Evolutionary conservation across 2,329 filamentous ascomycete species (phyloP).

Genomic region (Pseudocercospora vitis): DNA sequence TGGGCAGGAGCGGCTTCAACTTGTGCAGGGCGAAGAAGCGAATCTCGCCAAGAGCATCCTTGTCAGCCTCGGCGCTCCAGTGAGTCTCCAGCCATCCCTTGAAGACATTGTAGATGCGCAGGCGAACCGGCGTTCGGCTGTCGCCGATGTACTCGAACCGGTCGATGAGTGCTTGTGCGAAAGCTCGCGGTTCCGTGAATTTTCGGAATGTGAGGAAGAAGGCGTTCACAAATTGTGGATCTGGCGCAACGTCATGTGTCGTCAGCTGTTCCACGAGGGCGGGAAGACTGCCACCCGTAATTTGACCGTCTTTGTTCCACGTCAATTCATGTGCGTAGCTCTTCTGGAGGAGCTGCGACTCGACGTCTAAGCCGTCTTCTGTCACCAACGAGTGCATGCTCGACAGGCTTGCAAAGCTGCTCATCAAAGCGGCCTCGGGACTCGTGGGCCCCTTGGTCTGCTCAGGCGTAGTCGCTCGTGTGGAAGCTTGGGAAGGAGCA

Average conservation of each 20-base stretch:
- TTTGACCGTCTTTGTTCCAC: conserved; percentile 89
- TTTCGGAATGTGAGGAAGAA: conserved; percentile 96
- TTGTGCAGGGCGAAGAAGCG: conserved; percentile 75
- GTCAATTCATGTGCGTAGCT: conserved; percentile 90
- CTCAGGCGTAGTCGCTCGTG: conserved; percentile 84
- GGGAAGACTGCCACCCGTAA: conserved; percentile 87
- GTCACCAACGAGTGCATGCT: conserved; percentile 64
- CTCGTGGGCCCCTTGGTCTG: conserved; percentile 47
- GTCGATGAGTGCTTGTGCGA: conserved; percentile 81
- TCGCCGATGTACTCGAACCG: conserved; percentile 90
- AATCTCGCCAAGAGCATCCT: conserved; percentile 72
- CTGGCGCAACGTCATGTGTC: conserved; percentile 87
- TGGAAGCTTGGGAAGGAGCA: conserved; percentile 77
- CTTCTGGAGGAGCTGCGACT: conserved; percentile 82
- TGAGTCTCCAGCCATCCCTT: conserved; percentile 97
- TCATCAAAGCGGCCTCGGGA: conserved; percentile 53
- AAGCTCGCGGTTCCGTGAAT: conserved; percentile 77
- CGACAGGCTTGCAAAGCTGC: conserved; percentile 65
- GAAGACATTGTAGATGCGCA: conserved; percentile 93
- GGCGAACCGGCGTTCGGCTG: conserved; percentile 73
- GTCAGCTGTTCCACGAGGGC: conserved; percentile 94
- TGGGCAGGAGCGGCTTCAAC: conserved; percentile 67
- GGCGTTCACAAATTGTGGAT: conserved; percentile 85
- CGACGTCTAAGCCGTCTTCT: conserved; percentile 76
- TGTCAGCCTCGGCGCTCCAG: conserved; percentile 82